Percentiles rank a stretch among this genome's conserved stretches.
Conservation (phyloP, 2,329 filamentous ascomycete species). For the Apiospora koreana region DNA sequence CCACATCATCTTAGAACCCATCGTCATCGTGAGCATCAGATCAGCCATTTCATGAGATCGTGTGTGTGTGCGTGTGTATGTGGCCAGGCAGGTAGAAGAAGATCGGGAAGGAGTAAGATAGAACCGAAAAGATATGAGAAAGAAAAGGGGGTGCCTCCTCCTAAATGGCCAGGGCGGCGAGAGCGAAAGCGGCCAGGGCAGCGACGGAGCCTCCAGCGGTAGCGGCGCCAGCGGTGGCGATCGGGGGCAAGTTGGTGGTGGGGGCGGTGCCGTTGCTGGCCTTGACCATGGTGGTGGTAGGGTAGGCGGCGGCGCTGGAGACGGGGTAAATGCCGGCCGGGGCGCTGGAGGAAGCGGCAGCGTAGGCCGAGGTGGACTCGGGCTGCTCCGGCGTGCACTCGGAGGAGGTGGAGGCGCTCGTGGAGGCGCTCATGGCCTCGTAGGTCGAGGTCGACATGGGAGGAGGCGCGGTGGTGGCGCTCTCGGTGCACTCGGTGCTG, state of each 20-base stretch:
- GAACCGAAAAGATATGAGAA: not conserved
- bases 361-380: not conserved
- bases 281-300: conserved; percentile 5
- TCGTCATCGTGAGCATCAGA: not conserved
- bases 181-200: conserved; percentile 11
- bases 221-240: conserved; percentile 1
- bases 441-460: not conserved
- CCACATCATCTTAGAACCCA: not conserved
- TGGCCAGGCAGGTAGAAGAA: not conserved
- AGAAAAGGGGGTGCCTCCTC: too few species aligned
- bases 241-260: not conserved
- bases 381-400: not conserved
- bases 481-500: not conserved
- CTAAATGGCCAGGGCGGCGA: conserved; percentile 10
- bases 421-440: conserved; percentile 9
- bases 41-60: not conserved
- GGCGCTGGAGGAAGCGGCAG: not conserved
- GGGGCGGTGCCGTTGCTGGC: conserved; percentile 11
- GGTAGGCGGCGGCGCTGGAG: not conserved
- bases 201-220: not conserved
- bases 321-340: not conserved
- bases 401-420: conserved; percentile 14
- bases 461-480: not conserved
- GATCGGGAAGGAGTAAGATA: not conserved
- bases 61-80: not conserved